phyloP scores from a whole-genome alignment of 495 filamentous ascomycete genomes.

The Clohesyomyces aquaticus region DNA sequence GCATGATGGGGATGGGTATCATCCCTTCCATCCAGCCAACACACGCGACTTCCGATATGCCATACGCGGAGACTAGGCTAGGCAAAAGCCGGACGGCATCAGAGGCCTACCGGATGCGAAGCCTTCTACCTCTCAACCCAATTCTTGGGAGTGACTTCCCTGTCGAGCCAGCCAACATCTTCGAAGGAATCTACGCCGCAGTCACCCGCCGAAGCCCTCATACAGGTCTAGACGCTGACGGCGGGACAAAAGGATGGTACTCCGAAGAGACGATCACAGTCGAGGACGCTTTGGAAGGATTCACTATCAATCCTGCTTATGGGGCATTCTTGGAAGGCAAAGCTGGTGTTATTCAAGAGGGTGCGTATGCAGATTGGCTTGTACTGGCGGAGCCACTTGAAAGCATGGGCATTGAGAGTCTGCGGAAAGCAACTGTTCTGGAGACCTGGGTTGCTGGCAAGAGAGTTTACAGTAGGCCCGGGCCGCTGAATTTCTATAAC shows the following conservation, averaged over 20 bases:
- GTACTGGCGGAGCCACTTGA: slow-evolving; percentile 57
- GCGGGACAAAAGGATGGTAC: slow-evolving; percentile 57
- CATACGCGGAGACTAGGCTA: slow-evolving; percentile 60
- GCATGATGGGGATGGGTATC: slow-evolving; percentile 59
- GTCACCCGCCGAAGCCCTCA: slow-evolving; percentile 57
- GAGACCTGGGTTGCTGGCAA: slow-evolving; percentile 68
- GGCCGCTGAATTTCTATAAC: slow-evolving; percentile 11
- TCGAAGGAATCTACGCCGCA: slow-evolving; percentile 66
- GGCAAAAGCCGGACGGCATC: slow-evolving; percentile 53
- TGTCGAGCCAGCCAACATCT: slow-evolving; percentile 64
- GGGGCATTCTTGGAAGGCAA: slow-evolving; percentile 53
- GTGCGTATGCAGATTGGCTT: slow-evolving; percentile 65
- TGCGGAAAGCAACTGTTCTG: slow-evolving; percentile 55
- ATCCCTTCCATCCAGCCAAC: slow-evolving; percentile 70
- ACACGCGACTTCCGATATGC: slow-evolving; percentile 67
- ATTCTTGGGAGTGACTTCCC: slow-evolving; percentile 68
- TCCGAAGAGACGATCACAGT: slow-evolving; percentile 57
- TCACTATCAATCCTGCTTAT: slow-evolving; percentile 58
- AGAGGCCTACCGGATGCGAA: slow-evolving; percentile 64
- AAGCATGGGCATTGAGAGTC: slow-evolving; percentile 49
- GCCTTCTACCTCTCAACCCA: slow-evolving; percentile 51
- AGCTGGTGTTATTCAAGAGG: slow-evolving; percentile 57
- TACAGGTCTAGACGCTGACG: slow-evolving; percentile 53
- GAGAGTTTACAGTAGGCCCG: slow-evolving; percentile 44
- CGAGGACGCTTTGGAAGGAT: slow-evolving; percentile 59